Evolutionary conservation across 345 rosid species (phyloP).

Genomic region (Arabidopsis suecica): DNA sequence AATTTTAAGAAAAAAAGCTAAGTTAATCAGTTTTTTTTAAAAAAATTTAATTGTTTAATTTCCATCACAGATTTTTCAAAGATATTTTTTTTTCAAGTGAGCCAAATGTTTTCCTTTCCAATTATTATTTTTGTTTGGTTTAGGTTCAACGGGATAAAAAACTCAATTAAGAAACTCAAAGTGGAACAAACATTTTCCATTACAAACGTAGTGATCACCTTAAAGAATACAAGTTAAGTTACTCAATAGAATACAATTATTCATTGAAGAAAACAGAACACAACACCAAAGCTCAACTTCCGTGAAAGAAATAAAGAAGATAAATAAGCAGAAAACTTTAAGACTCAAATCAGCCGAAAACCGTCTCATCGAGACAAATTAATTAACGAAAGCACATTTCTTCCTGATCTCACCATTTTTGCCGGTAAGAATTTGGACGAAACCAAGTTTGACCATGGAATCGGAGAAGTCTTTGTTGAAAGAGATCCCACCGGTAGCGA

Average conservation of each 20-base stretch:
- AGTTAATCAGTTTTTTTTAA: no score
- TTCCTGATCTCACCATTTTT: constrained; percentile 61
- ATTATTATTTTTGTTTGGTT: no score
- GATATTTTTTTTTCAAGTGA: no score
- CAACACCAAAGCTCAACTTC: background rate
- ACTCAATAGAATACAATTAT: background rate
- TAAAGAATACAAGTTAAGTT: background rate
- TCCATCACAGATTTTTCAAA: no score
- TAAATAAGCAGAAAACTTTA: background rate
- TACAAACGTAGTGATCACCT: background rate
- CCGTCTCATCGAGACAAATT: background rate
- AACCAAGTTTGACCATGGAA: constrained; percentile 70
- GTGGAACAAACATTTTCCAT: background rate
- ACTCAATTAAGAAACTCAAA: no score
- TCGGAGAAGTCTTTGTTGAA: constrained; percentile 57
- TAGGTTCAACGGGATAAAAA: no score
- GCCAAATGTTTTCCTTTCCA: no score
- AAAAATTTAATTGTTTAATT: no score
- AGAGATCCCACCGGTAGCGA: constrained; percentile 15
- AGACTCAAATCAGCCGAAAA: background rate
- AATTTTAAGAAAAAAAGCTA: no score
- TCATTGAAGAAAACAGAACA: background rate
- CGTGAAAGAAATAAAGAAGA: background rate
- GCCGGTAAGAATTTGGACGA: constrained; percentile 53
- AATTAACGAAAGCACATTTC: constrained; percentile 47